Evolutionary conservation across 2,329 filamentous ascomycete genomes (phyloP).

Genomic region (Fragosphaeria purpurea): DNA sequence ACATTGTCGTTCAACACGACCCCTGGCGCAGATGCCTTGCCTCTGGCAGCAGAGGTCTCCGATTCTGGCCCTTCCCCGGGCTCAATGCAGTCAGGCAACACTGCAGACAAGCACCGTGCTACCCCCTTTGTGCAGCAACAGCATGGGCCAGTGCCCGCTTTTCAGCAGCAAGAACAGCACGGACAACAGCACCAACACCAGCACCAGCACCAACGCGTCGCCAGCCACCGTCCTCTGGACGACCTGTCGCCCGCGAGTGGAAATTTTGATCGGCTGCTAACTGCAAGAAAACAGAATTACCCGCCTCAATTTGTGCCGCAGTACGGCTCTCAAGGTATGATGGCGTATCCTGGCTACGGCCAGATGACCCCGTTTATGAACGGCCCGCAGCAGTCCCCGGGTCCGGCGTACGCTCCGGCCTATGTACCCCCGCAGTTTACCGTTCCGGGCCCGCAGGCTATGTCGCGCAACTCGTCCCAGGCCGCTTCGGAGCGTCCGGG

Average conservation of each 20-base stretch:
- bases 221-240: slow-evolving; percentile 19
- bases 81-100: too few relatives aligned
- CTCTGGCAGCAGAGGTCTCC: neutral
- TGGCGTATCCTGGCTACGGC: slow-evolving; percentile 21
- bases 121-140: neutral
- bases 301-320: slow-evolving; percentile 37
- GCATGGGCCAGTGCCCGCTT: slow-evolving; percentile 13
- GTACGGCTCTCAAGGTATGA: slow-evolving; percentile 31
- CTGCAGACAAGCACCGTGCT: neutral
- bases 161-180: slow-evolving; percentile 1
- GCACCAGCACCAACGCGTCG: neutral
- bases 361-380: slow-evolving; percentile 26
- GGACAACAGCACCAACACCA: neutral
- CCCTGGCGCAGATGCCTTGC: neutral
- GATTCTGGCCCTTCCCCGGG: neutral
- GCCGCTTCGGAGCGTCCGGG: slow-evolving; percentile 54
- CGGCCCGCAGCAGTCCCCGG: slow-evolving; percentile 32
- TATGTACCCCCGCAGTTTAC: slow-evolving; percentile 28
- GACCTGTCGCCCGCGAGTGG: slow-evolving; percentile 61
- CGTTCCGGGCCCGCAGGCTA: slow-evolving; percentile 47
- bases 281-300: slow-evolving; percentile 56
- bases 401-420: slow-evolving; percentile 40
- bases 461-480: slow-evolving; percentile 79
- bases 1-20: neutral
- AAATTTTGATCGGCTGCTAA: slow-evolving; percentile 66